phyloP scores from a whole-genome alignment of 306 rosid genomes.

The Boehmeria nivea region DNA sequence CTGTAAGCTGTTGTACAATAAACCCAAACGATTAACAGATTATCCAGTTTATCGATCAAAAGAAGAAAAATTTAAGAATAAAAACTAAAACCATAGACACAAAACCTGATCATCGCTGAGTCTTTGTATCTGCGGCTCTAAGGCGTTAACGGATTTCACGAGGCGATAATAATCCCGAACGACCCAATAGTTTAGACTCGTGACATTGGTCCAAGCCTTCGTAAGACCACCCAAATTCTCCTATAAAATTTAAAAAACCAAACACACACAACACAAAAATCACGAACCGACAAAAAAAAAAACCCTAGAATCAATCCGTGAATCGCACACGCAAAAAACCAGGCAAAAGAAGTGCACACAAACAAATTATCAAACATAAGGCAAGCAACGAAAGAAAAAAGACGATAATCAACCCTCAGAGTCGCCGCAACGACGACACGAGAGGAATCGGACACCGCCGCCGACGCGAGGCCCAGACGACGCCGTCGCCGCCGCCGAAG shows the following conservation, averaged over 20 bases:
- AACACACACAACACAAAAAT: background rate
- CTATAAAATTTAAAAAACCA: slow-evolving; percentile 39
- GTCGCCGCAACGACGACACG: background rate
- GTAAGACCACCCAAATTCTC: slow-evolving; percentile 46
- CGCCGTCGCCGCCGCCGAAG: slow-evolving; percentile 29
- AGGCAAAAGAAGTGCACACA: too few species aligned
- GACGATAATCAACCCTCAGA: too few species aligned
- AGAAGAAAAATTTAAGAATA: background rate
- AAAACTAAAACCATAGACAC: background rate
- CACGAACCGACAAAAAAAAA: too few species aligned
- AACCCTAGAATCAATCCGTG: too few species aligned
- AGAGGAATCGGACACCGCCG: slow-evolving; percentile 9
- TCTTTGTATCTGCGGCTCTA: slow-evolving; percentile 50
- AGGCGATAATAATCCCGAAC: slow-evolving; percentile 76
- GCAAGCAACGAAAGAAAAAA: too few species aligned
- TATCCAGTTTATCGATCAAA: background rate
- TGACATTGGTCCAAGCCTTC: slow-evolving; percentile 51
- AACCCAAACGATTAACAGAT: background rate
- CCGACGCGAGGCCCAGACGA: slow-evolving; percentile 22
- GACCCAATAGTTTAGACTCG: slow-evolving; percentile 80
- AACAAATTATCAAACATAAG: too few species aligned
- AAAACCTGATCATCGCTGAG: slow-evolving; percentile 70
- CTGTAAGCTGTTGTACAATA: slow-evolving; percentile 37
- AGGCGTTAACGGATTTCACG: slow-evolving; percentile 61
- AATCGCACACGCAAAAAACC: too few species aligned